Evolutionary conservation across 192 early-diverging fungal species (phyloP), one percentile per base, ranked within the genome.

Genomic region (Cetraspora pellucida): DNA sequence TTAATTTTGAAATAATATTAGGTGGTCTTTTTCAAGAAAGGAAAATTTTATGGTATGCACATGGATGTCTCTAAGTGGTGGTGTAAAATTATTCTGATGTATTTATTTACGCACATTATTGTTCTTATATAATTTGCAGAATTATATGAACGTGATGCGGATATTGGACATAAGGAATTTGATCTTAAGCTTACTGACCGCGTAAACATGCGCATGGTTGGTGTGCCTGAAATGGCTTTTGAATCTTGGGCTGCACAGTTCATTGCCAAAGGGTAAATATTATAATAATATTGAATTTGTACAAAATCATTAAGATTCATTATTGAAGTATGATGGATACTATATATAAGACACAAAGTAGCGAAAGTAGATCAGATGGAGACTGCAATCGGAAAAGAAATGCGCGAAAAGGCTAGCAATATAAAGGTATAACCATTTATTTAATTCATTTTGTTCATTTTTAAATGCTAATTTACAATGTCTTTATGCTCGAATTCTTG

Each of bases 141-240:
- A 82, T 85, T 99, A n/a, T 99, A 98, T 77, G 97, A 99, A 81
- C 95, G 95, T 59, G 98, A 99, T 78, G 98, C 98, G 1, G 92
- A 97, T 57, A 94, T 99, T 78, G 97, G 95, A 28, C 95, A 96
- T 77, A 93, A 93, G 68, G 87, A 95, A 69, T 99, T 99, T 81
- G 98, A 99, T 81, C 88, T 98, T 77, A 97, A 97, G 71, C 78
- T 99, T 76, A 96, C 95, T 2, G 97, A 97, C 79, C 88, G 98
- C 27, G 94, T 93, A 58, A 98, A 99, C 86, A 99, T 99, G 98
- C 86, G 95, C 43, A 98, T 99, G 98, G 95, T 93, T 0, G 98
- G 98, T 14, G 96, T 98, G 1, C 98, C 98, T 17, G 98, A 98
- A 80, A 87, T 84, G 17, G 91, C 92, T 10, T 98, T 99, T 76